These are phyloP conservation scores for Phytophthora parvispora DNA, from an alignment of 352 stramenopile species.

Conservation along the genomic window DNA sequence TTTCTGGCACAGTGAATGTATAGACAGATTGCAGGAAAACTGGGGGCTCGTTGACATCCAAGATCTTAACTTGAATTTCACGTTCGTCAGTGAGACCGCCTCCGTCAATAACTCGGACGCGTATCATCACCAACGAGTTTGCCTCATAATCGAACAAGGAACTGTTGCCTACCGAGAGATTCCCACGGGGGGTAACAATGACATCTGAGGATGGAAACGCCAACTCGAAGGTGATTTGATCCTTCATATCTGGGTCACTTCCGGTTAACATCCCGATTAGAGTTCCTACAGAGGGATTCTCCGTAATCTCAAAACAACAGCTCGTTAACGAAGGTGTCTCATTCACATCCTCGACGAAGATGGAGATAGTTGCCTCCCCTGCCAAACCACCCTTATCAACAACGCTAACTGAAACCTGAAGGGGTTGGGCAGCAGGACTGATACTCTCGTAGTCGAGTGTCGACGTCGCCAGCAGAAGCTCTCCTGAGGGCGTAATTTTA, in stretches of 20 bases:
- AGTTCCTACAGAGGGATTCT: constrained; percentile 54
- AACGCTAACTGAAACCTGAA: constrained; percentile 39
- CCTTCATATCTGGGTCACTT: constrained; percentile 46
- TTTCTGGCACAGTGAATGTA: constrained; percentile 52
- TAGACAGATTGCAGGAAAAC: constrained; percentile 50
- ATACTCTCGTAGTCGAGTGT: constrained; percentile 57
- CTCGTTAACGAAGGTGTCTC: constrained; percentile 46
- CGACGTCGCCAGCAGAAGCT: constrained; percentile 27
- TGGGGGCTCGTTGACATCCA: constrained; percentile 67
- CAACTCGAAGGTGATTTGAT: constrained; percentile 37
- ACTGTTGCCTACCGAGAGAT: constrained; percentile 47
- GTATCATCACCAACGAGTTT: constrained; percentile 41
- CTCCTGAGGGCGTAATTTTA: constrained; percentile 28
- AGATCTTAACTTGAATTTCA: constrained; percentile 51
- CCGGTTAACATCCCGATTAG: constrained; percentile 49
- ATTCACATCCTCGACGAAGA: constrained; percentile 68
- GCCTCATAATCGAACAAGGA: constrained; percentile 62
- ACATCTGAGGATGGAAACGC: constrained; percentile 46
- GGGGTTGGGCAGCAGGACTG: constrained; percentile 14
- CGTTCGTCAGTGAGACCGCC: constrained; percentile 45
- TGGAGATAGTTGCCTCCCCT: constrained; percentile 39
- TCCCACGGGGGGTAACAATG: constrained; percentile 45
- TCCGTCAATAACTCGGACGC: constrained; percentile 44
- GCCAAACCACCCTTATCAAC: constrained; percentile 49
- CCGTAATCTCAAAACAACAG: constrained; percentile 46